Evolutionary conservation across 2,329 filamentous ascomycete genomes (phyloP), one percentile per base, ranked within the genome.

Genomic region (Sordariomycetes sp.): DNA sequence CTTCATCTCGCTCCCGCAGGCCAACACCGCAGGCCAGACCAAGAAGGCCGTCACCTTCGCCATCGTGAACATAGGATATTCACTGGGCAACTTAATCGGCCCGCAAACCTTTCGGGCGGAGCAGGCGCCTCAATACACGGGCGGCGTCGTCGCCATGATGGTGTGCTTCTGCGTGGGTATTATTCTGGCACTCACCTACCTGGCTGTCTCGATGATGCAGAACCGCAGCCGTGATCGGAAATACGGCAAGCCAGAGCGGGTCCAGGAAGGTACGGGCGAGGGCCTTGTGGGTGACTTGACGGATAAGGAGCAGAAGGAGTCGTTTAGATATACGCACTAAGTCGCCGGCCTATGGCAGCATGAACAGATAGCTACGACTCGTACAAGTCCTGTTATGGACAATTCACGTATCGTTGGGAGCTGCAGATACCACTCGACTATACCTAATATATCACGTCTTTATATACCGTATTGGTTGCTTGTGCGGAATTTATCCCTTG

Each of bases 51-150:
- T 75, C 0, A 66, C 69, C 1, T 78, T 78, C 28, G 67, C 78
- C 1, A 66, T 77, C n/a, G 68, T 78, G 0, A 73, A 80, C 50
- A 68, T 79, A 3, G 76, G 74, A 0, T 81, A 69, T 46, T 68
- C 66, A 32, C 43, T 68, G 0, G 69, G 69, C 1, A 76, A 75
- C 51, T 71, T 76, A 53, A 68, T 75, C 5, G 72, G 66, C 0
- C 73, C 74, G 0, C 67, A 71, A 55, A 73, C 73, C 24, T 76
- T 76, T 64, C 65, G 66, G 24, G 59, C 69, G 0, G 57, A 62
- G 0, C 69, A 74, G 53, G 66, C 68, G 0, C 72, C 67, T 0
- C 57, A 64, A 1, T 74, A 74, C 59, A 58, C 65, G 1, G 64
- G 71, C 2, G 71, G 65, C 1, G 66, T 22, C 22, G 43, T 55